Percentiles rank a stretch among this genome's conserved stretches.
phyloP scores from a whole-genome alignment of 2,329 filamentous ascomycete species.

The Ophiostoma ulmi region DNA sequence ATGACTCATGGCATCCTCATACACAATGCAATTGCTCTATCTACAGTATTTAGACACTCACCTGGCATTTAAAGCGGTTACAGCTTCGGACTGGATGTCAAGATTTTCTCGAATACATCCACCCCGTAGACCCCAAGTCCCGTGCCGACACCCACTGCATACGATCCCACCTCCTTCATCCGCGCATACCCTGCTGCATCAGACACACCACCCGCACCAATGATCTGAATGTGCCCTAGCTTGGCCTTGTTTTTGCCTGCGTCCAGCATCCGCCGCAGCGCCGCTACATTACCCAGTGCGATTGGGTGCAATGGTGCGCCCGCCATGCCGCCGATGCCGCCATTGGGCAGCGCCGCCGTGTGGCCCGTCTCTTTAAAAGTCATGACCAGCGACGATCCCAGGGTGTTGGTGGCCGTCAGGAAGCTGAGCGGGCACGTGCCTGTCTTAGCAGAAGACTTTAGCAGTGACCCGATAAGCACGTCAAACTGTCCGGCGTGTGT shows the following conservation, averaged over 20 bases:
- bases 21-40: not conserved
- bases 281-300: constrained; percentile 69
- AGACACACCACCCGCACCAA: constrained; percentile 68
- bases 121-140: constrained; percentile 61
- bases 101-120: constrained; percentile 58
- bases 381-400: constrained; percentile 63
- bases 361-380: constrained; percentile 29
- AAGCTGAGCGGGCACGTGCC: constrained; percentile 52
- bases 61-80: not conserved
- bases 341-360: constrained; percentile 47
- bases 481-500: constrained; percentile 64
- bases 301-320: constrained; percentile 68
- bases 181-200: constrained; percentile 58
- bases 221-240: constrained; percentile 54
- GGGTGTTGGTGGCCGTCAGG: constrained; percentile 67
- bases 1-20: not conserved
- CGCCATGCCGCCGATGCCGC: constrained; percentile 65
- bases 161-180: constrained; percentile 63
- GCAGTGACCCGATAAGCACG: constrained; percentile 50
- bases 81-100: not conserved
- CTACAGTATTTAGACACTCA: not conserved
- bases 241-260: constrained; percentile 33
- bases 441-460: constrained; percentile 28
- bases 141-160: constrained; percentile 63
- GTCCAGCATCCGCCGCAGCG: constrained; percentile 57